Base-by-base conservation (phyloP, 768 basidiomycete genomes). In the Coprinopsis strossmayeri region DNA sequence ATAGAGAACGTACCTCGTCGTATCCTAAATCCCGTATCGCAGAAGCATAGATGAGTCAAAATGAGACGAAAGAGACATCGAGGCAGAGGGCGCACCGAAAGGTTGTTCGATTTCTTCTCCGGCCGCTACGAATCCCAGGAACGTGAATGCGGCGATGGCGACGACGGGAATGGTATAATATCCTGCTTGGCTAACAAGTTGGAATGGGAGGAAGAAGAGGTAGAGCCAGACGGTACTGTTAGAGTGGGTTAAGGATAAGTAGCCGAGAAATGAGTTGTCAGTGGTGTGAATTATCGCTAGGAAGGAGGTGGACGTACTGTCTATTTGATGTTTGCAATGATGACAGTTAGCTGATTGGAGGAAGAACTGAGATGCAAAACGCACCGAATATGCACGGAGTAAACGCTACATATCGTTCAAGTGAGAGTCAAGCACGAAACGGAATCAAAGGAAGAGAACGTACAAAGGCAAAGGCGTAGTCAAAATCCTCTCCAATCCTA, bases 181-280 rank as follows among this genome's bases (percentile, higher is more conserved):
- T 10, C 65, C 69, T 55, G 87, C 81, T 27, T 74, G 72, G 37
- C 67, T 67, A 44, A 82, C 75, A 5, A 87, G 71, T 61, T 89
- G 85, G 73, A 89, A 86, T 1, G 85, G 87, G 1, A 89, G 69
- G 62, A 84, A 81, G 69, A 87, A 84, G 2, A 87, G 73, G 61
- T 86, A 89, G 20, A 83, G 59, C 82, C 80, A 84, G 30, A 84
- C 79, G 34, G 80, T 82, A 58, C 80, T 74, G 39, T 13, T 5
- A 51, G 26, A 15, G 5, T 25, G 20, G 9, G 50, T 30, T 44
- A 20, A 11, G 38, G 38, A 24, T 50, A n/a, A 34, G 40, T 34
- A 27, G 48, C 5, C 3, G 20, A 15, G 9, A 18, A 18, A 32
- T 25, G 25, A n/a, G n/a, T n/a, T n/a, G n/a, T n/a, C n/a, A n/a